Percentiles rank a stretch among this genome's conserved stretches.
These are phyloP conservation scores for Rhizopus microsporus DNA, from an alignment of 371 early-diverging fungal genomes.

Conservation along the genomic window DNA sequence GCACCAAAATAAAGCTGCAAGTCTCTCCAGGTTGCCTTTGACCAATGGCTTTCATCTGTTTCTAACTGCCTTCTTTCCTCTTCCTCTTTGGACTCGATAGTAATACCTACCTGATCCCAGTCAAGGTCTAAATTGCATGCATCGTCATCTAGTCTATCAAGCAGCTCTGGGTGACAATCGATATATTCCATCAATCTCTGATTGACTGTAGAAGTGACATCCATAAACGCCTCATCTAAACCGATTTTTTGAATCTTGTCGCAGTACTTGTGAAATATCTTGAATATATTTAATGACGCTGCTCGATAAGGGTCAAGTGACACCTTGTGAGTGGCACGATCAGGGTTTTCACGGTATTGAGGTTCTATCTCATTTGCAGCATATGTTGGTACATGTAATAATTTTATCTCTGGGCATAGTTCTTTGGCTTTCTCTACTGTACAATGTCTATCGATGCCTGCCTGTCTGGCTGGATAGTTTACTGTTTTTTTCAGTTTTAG, in stretches of 20 bases:
- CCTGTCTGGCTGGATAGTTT: slow-evolving; percentile 61
- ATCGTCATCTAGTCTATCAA: slow-evolving; percentile 29
- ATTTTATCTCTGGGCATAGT: slow-evolving; percentile 70
- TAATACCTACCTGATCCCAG: slow-evolving; percentile 37
- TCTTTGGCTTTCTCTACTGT: slow-evolving; percentile 60
- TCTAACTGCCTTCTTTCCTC: slow-evolving; percentile 5
- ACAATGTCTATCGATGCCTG: slow-evolving; percentile 49
- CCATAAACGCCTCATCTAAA: slow-evolving; percentile 88
- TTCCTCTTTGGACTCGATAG: slow-evolving; percentile 29
- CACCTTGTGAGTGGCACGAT: slow-evolving; percentile 83
- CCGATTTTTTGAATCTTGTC: slow-evolving; percentile 67
- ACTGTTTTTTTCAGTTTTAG: slow-evolving; percentile 22
- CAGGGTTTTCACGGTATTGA: slow-evolving; percentile 71
- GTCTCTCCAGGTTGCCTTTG: slow-evolving; percentile 58
- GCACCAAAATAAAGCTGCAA: slow-evolving; percentile 77
- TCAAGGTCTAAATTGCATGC: slow-evolving; percentile 29
- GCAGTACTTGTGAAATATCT: slow-evolving; percentile 59
- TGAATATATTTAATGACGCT: slow-evolving; percentile 73
- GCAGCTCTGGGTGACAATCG: slow-evolving; percentile 31
- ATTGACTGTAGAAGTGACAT: slow-evolving; percentile 74
- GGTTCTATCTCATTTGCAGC: slow-evolving; percentile 63
- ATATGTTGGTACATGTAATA: slow-evolving; percentile 89
- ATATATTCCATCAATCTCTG: slow-evolving; percentile 52
- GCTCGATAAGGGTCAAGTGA: slow-evolving; percentile 81
- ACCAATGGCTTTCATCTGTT: slow-evolving; percentile 20